Base-by-base conservation (phyloP, 2,329 filamentous ascomycete species). In the Xenoacremonium recifei region DNA sequence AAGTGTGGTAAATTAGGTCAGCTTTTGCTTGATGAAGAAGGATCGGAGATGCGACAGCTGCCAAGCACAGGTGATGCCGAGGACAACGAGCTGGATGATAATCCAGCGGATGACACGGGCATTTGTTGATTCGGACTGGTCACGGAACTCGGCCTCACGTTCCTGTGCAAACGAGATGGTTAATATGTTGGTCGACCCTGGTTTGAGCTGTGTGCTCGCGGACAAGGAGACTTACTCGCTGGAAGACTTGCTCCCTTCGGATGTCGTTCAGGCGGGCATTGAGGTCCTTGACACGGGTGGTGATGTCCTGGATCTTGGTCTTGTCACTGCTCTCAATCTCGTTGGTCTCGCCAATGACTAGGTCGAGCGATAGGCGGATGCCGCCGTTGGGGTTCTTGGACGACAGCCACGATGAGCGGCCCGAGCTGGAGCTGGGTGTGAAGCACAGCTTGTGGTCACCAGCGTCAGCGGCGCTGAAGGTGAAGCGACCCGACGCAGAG, bases 1-100 rank as follows among this genome's bases (percentile, higher is more conserved):
- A 31, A 31, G n/a, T 11, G 17, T 6, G 6, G 13, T 15, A 9
- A 9, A 7, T 69, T 81, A 99, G 46, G 93, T 97, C 66, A 99
- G 83, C 79, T 99, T 99, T 76, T 97, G 92, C 80, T 99, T 99
- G 76, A 99, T 99, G 75, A 99, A 99, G 80, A 99, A 99, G 35
- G 88, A 87, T 56, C 93, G 81, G 58, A 99, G 79, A 70, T 99
- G 92, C 40, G 90, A 95, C 35, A 99, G 76, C 69, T 99, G 93
- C 93, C 93, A 99, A 48, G 89, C 88, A 71, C 93, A 99, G 23
- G 93, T 96, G 42, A 85, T 76, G 41, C 84, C 88, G 40, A 99
- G 76, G 27, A 97, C 82, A 39, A 83, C 78, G 47, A 97, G 73
- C 70, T 99, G 93, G 54, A 97, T 85, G 52, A 96, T 62, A 54